phyloP scores from a whole-genome alignment of 139 green algal species.

The Auxenochlorella pyrenoidosa region DNA sequence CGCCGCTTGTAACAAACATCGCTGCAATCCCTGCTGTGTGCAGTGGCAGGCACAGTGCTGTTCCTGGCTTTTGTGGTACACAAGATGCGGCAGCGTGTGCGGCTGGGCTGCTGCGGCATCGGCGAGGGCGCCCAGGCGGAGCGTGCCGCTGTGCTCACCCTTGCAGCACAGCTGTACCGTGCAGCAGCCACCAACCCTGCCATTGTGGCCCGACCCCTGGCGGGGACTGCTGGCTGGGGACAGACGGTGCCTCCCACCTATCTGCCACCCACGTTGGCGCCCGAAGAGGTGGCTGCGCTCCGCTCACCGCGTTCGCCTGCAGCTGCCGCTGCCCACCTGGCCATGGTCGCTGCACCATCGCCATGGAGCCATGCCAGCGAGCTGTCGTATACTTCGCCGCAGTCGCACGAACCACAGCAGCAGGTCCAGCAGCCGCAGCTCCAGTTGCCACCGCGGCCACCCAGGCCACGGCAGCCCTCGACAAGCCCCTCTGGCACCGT shows the following conservation, averaged over 20 bases:
- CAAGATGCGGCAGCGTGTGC: conserved; percentile 13
- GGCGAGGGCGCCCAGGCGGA: not conserved
- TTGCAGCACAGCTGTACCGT: conserved; percentile 11
- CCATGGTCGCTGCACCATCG: not conserved
- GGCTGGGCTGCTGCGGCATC: conserved; percentile 1
- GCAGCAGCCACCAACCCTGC: not conserved
- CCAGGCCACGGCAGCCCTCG: not conserved
- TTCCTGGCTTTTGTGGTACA: conserved; percentile 18
- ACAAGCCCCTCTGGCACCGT: not conserved
- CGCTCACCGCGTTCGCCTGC: not conserved
- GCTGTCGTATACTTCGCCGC: not conserved
- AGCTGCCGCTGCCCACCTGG: not conserved
- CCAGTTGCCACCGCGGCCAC: not conserved
- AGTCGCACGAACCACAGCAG: not conserved
- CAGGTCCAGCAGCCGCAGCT: not conserved
- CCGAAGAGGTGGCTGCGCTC: not conserved
- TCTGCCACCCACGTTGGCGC: not conserved
- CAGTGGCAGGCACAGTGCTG: conserved; percentile 13
- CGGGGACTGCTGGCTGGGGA: not conserved
- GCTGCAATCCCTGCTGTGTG: not conserved
- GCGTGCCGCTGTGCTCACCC: not conserved
- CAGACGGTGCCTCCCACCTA: not conserved
- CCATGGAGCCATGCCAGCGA: conserved; percentile 1
- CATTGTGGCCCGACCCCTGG: not conserved
- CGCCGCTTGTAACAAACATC: not conserved